Evolutionary conservation across 1,284 basidiomycete species (phyloP).

Genomic region (Singerocomus rubriflavus): DNA sequence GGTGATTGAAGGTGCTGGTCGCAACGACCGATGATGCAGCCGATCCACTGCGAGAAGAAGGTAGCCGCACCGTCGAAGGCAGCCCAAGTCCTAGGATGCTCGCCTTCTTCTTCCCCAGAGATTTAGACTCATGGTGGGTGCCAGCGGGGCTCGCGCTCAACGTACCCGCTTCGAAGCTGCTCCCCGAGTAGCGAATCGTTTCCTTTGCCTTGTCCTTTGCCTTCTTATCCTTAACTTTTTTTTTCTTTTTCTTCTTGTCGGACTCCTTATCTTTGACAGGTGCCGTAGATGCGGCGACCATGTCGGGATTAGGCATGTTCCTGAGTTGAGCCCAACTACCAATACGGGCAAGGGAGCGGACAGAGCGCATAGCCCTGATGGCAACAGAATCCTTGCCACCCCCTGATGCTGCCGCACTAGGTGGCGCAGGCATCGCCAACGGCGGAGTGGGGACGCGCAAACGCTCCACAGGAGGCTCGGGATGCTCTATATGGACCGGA

Average conservation of each 20-base stretch:
- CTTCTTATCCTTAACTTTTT: constrained; percentile 22
- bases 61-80: constrained; percentile 47
- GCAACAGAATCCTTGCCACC: constrained; percentile 58
- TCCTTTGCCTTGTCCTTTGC: constrained; percentile 31
- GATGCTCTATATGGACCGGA: constrained; percentile 5
- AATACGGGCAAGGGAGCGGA: constrained; percentile 67
- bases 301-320: constrained; percentile 36
- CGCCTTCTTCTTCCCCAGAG: constrained; percentile 53
- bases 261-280: constrained; percentile 33
- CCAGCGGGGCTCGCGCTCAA: constrained; percentile 41
- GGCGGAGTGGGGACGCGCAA: constrained; percentile 21
- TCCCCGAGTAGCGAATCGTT: constrained; percentile 47
- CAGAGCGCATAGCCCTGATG: constrained; percentile 69
- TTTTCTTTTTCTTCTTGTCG: constrained; percentile 37
- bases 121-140: constrained; percentile 28
- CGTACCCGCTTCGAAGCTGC: constrained; percentile 63
- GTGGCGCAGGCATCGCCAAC: constrained; percentile 22
- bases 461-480: constrained; percentile 11
- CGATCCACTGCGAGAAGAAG: constrained; percentile 45
- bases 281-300: constrained; percentile 19
- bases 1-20: constrained; percentile 20
- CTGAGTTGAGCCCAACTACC: constrained; percentile 65
- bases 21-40: constrained; percentile 35
- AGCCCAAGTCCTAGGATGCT: constrained; percentile 53
- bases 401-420: constrained; percentile 18